A percentile compares a stretch with the other conserved stretches of the same genome.
Conservation (phyloP, 331 rosid genomes). For the Spiraea crenata region DNA sequence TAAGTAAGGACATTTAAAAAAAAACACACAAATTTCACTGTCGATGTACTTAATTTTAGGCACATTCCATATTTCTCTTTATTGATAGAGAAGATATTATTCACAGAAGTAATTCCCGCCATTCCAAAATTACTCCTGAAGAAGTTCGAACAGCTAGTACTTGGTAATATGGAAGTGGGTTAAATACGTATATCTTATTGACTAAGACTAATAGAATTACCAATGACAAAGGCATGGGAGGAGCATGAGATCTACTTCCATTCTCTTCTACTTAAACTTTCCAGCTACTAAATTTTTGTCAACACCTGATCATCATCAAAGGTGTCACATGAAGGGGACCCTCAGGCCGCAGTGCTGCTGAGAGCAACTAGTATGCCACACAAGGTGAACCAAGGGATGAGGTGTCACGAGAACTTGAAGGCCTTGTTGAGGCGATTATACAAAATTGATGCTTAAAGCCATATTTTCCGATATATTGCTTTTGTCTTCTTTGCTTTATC, state of each 20-base stretch:
- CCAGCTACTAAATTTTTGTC: slow-evolving; percentile 13
- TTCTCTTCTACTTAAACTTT: slow-evolving; percentile 1
- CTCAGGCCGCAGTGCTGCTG: neutral
- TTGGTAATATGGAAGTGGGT: too few relatives aligned
- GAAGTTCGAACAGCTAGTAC: too few relatives aligned
- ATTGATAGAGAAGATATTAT: too few relatives aligned
- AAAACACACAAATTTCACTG: too few relatives aligned
- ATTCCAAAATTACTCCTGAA: too few relatives aligned
- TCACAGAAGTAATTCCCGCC: too few relatives aligned
- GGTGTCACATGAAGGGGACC: neutral
- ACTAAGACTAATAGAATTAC: too few relatives aligned
- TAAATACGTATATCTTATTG: too few relatives aligned
- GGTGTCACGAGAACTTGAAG: slow-evolving; percentile 5
- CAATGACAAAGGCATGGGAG: neutral
- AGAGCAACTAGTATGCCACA: too few relatives aligned
- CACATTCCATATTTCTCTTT: too few relatives aligned
- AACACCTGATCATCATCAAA: neutral
- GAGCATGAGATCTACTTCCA: neutral
- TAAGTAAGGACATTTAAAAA: too few relatives aligned
- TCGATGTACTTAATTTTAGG: too few relatives aligned
- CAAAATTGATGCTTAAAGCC: neutral
- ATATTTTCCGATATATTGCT: neutral
- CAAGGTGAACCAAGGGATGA: neutral
- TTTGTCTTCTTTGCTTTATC: neutral
- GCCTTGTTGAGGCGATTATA: slow-evolving; percentile 4